Conservation (phyloP, 805 yeast genomes). For the Saccharomycopsis sp. region DNA sequence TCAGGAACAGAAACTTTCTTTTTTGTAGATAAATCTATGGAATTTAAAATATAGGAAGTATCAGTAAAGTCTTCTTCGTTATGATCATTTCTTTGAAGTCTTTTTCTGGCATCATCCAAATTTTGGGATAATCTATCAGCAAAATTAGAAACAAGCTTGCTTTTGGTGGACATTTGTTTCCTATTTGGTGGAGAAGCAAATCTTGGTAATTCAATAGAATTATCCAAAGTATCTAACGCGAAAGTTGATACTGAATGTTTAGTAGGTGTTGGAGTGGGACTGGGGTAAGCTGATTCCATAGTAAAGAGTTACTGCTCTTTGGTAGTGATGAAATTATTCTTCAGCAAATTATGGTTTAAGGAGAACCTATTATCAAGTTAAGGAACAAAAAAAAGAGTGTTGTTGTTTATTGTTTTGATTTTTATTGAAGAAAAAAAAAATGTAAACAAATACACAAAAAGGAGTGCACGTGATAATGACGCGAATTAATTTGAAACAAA, state of each 20-base stretch:
- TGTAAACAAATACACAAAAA: too few relatives aligned
- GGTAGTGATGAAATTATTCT: too few relatives aligned
- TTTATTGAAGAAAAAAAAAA: too few relatives aligned
- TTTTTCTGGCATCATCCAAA: neutral
- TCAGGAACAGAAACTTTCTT: slow-evolving; percentile 10
- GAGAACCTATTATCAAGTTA: too few relatives aligned
- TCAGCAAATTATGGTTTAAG: too few relatives aligned
- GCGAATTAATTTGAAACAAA: too few relatives aligned
- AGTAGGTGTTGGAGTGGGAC: slow-evolving; percentile 8
- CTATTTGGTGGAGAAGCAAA: neutral
- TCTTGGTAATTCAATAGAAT: slow-evolving; percentile 10
- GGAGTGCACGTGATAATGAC: too few relatives aligned
- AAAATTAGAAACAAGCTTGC: neutral
- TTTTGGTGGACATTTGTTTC: neutral
- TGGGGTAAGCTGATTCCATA: slow-evolving; percentile 4
- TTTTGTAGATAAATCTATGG: neutral
- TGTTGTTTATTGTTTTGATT: too few relatives aligned
- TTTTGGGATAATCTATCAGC: slow-evolving; percentile 3
- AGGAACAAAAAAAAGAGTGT: too few relatives aligned
- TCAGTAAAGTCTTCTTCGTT: slow-evolving; percentile 7
- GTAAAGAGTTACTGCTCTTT: too few relatives aligned
- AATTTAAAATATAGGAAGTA: slow-evolving; percentile 8
- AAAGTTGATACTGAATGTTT: slow-evolving; percentile 8
- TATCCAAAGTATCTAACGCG: slow-evolving; percentile 2
- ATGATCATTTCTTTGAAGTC: neutral